phyloP scores from a whole-genome alignment of 1,139 yeast genomes.

The Kluyveromyces sp. region DNA sequence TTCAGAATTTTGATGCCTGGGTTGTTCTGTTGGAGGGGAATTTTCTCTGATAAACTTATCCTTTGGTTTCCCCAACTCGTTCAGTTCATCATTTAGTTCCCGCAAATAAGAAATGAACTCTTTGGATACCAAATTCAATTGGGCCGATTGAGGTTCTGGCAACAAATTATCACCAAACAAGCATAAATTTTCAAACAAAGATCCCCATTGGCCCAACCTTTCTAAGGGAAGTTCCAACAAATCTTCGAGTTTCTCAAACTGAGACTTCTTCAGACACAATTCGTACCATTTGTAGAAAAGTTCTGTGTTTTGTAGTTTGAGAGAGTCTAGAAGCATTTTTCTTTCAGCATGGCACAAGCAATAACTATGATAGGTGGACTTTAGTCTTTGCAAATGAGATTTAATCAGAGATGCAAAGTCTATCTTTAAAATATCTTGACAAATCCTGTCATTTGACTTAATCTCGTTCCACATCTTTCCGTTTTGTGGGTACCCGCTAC shows the following conservation, averaged over 20 bases:
- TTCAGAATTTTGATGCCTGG: background rate
- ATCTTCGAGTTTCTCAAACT: conserved; percentile 14
- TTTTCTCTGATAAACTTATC: background rate
- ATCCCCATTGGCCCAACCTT: conserved; percentile 18
- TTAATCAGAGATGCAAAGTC: conserved; percentile 26
- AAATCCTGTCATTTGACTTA: background rate
- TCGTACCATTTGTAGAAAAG: conserved; percentile 23
- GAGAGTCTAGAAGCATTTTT: conserved; percentile 16
- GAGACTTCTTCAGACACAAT: conserved; percentile 17
- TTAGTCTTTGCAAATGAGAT: conserved; percentile 25
- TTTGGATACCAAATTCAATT: background rate
- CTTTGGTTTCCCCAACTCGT: background rate
- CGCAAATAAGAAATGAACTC: background rate
- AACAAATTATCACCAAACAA: conserved; percentile 5
- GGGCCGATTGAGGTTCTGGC: background rate
- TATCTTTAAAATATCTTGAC: conserved; percentile 5
- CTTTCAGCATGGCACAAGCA: conserved; percentile 22
- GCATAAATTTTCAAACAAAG: conserved; percentile 10
- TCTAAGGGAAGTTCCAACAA: conserved; percentile 21
- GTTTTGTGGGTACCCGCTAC: background rate
- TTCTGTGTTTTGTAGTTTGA: conserved; percentile 12
- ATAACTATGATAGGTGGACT: conserved; percentile 29
- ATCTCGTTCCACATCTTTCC: conserved; percentile 7
- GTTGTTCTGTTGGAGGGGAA: background rate
- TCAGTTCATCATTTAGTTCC: conserved; percentile 1